phyloP scores from a whole-genome alignment of 2,329 filamentous ascomycete genomes.

The Phyllosticta paracitricarpa region DNA sequence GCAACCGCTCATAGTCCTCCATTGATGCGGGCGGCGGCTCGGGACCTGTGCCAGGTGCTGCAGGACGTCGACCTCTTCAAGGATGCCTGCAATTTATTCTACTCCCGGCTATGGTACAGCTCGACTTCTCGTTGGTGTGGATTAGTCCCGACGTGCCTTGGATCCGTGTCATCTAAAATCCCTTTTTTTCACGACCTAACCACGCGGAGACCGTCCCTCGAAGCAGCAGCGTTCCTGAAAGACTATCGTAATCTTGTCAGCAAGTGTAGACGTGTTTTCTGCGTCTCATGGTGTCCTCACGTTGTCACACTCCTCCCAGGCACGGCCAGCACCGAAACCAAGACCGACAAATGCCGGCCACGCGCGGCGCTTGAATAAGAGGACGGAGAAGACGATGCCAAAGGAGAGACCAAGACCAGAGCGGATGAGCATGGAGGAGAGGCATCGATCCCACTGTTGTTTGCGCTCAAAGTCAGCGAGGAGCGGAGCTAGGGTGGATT shows the following conservation, averaged over 20 bases:
- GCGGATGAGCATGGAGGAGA: slow-evolving; percentile 95
- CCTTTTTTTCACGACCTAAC: slow-evolving; percentile 30
- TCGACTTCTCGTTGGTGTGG: not conserved
- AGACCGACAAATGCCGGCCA: slow-evolving; percentile 95
- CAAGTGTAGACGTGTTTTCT: not conserved
- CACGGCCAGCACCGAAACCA: slow-evolving; percentile 90
- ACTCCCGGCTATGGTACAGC: not conserved
- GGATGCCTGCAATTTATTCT: not conserved
- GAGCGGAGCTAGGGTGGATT: slow-evolving; percentile 1
- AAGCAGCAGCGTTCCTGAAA: slow-evolving; percentile 42
- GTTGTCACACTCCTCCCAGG: slow-evolving; percentile 96
- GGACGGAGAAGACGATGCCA: slow-evolving; percentile 95
- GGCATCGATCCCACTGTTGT: slow-evolving; percentile 91
- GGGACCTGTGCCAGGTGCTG: not conserved
- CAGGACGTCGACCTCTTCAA: not conserved
- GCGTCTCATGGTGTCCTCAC: slow-evolving; percentile 20
- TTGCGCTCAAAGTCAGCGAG: slow-evolving; percentile 3
- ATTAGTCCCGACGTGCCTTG: not conserved
- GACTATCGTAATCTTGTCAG: slow-evolving; percentile 27
- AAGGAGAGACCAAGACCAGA: slow-evolving; percentile 93
- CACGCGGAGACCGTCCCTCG: slow-evolving; percentile 39
- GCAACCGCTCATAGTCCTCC: not conserved
- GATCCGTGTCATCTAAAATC: not conserved
- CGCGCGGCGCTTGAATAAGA: slow-evolving; percentile 93
- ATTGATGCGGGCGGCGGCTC: not conserved